Evolutionary conservation across 345 rosid species (phyloP), one percentile per base, ranked within the genome.

Genomic region (Pistacia atlantica): DNA sequence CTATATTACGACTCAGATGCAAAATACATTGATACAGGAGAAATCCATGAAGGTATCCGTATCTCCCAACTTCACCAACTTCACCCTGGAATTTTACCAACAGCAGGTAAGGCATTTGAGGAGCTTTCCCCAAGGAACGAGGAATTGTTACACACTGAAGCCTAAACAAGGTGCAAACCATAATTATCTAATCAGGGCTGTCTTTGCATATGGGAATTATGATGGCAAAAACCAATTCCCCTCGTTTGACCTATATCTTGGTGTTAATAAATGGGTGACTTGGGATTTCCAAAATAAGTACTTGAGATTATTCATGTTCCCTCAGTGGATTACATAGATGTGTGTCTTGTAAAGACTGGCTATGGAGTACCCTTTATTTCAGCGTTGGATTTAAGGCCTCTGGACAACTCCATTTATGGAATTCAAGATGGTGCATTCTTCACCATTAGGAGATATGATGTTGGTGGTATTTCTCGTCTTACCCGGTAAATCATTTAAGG

Each of bases 331-430:
- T 22, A 18, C 0, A 69, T 75, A 2, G 66, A 80, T 33, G 51
- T 80, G 0, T 84, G 84, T 33, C 78, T 78, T 6, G 33, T 80
- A 3, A 84, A 84, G 33, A 75, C 64, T 1, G 78, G 80, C 8
- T 18, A 12, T 3, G 86, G 86, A 22, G 10, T 14, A 13, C 86
- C 82, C 35, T 57, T 57, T 17, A 80, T 84, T 61, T 80, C 86
- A 3, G 59, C 69, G 0, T 46, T 84, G 76, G 84, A 75, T 59
- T 25, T 84, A 9, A 69, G 84, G 20, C 71, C 16, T 57, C 17
- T 77, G 37, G 35, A 78, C 51, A 3, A 52, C 51, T 8, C 73
- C 37, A 42, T 28, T 17, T 72, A 69, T 51, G 18, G 25, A 14
- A 42, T 20, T 10, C 63, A 25, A 0, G 8, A 62, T 25, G 16